Base-by-base conservation (phyloP, 1,284 basidiomycete species). In the Xanthoconium separans region DNA sequence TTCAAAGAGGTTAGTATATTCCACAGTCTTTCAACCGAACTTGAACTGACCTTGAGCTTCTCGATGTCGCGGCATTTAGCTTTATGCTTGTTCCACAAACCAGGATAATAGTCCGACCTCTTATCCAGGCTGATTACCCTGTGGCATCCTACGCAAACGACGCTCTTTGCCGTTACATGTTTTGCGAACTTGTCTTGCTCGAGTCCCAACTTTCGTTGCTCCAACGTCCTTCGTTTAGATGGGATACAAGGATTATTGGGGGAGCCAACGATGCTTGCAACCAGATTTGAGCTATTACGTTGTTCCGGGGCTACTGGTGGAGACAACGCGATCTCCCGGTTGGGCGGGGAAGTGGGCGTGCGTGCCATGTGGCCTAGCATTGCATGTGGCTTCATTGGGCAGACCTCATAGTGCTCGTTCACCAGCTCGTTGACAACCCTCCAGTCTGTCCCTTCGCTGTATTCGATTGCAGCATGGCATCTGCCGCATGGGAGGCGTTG, bases 101-200 rank as follows among this genome's bases (percentile, higher is more conserved):
- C 67, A 27, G 67, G 69, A 24, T 72, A 72, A 52, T 72, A 72
- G 37, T 58, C 46, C 1, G 70, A 72, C 44, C 67, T 45, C 49
- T 71, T 72, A 42, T 69, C 70, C 13, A 69, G 68, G 44, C 70
- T 72, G 36, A 69, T 69, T 30, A 54, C 56, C 52, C 44, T 72
- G 27, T 47, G 11, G 36, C 67, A 69, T 36, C 66, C 67, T 9
- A 34, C 44, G 24, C 67, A 69, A 1, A 56, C 46, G 2, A 69
- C 70, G 31, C 65, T 71, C 33, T 59, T 70, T 15, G 41, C 50
- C 39, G 57, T 67, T 6, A 72, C 42, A 45, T 58, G 51, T 20
- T 45, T 47, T 13, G 68, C 40, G 39, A 68, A 69, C 37, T 66
- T 56, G 56, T 72, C 67, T 31, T 62, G 57, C 47, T 71, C 64